Evolutionary conservation across 495 filamentous ascomycete genomes (phyloP), one percentile per base, ranked within the genome.

Genomic region (Trichoderma reesei): DNA sequence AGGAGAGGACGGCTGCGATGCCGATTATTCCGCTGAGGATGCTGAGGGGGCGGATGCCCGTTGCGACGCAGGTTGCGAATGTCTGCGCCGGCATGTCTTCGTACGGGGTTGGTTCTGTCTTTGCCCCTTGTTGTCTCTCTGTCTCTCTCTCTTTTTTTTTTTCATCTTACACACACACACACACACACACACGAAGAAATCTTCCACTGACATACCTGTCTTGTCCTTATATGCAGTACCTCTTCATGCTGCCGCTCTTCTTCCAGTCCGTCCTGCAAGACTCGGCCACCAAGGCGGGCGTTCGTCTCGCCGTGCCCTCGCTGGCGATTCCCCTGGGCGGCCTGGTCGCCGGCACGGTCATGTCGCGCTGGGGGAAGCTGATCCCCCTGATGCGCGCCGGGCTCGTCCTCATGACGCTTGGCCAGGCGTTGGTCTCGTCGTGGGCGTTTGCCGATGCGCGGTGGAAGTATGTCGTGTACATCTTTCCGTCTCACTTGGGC

Each of bases 381-480:
- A 74, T 80, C 11, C 72, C 78, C 1, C 75, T 87, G 4, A 80
- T 88, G 6, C 79, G 82, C 1, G 63, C 72, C 1, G 85, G 85
- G 5, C 80, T 83, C 5, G 65, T 79, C 1, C 69, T 87, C 13
- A 87, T 88, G 85, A 79, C 77, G 0, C 60, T 87, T 36, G 86
- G 85, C 2, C 87, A 87, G 44, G 66, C 72, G 0, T 70, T 88
- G 10, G 79, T 87, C 1, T 80, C 80, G 33, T 74, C 79, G 0
- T 72, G 88, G 5, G 72, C 72, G 2, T 87, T 87, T 64, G 70
- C 83, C 36, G 85, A 88, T 68, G 73, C 81, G 5, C 64, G 67
- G 1, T 88, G 86, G 85, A 87, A 87, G 65, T 86, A 87, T 65
- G 76, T 82, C 41, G 77, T 81, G 10, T 87, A 82, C 67, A 80